Base-by-base conservation (phyloP, 805 yeast genomes). In the Metschnikowia picachoensis region DNA sequence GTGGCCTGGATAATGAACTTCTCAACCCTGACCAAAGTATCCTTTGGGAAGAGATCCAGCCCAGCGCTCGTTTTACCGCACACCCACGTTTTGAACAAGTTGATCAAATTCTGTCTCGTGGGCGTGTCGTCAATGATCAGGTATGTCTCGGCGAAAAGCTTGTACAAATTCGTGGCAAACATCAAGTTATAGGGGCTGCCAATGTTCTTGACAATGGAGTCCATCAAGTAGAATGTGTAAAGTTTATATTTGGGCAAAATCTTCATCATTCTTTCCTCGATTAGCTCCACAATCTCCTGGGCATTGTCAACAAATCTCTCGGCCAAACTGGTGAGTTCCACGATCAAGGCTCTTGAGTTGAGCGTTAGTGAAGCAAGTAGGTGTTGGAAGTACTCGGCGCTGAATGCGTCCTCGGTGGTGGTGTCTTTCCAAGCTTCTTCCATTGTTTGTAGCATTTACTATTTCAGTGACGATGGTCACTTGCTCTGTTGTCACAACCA, bases 101-200 rank as follows among this genome's bases (percentile, higher is more conserved):
- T 68, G 44, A 70, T 70, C 49, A 72, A 56, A 47, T 59, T 56
- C 49, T 67, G 74, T 48, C 76, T 56, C 14, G 74, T 68, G 15
- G 61, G 57, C 1, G 67, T 65, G 51, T 71, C 74, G 32, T 70
- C 63, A 37, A 70, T 73, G 36, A 70, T 59, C 43, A 64, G 55
- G 52, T 70, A 72, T 2, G 71, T 61, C 43, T 68, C 73, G 3
- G 72, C 65, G 55, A 70, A 72, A 37, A 59, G 57, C 42, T 59
- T 59, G 56, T 62, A 69, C 35, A 72, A 52, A 42, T 64, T 63
- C 17, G 57, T 49, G 35, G 68, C 67, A 52, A 71, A 70, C 41
- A 70, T 53, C 38, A 68, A 47, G 49, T 69, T 69, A 57, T 69
- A 72, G 8, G 77, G 77, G 46, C 65, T 70, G 13, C 77, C 76